Percentiles rank a stretch among this genome's conserved stretches.
Evolutionary conservation across 371 early-diverging fungal genomes (phyloP).

Genomic region (Mucor racemosus): DNA sequence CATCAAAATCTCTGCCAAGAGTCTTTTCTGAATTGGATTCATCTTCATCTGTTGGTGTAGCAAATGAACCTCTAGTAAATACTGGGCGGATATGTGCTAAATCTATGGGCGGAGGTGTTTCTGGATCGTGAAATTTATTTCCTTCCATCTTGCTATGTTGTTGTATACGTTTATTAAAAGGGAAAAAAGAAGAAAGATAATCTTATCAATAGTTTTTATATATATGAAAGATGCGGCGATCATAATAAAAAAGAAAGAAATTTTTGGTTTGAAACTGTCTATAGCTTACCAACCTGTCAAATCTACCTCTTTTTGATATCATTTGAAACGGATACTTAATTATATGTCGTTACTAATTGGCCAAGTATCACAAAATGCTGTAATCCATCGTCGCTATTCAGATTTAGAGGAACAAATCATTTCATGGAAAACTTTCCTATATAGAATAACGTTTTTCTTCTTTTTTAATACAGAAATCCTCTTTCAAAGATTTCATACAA

Average conservation of each 20-base stretch:
- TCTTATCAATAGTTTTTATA: background rate
- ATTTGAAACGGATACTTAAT: conserved; percentile 6
- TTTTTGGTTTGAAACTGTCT: background rate
- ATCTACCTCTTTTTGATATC: background rate
- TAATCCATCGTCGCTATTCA: background rate
- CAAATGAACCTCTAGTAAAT: background rate
- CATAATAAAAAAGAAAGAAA: background rate
- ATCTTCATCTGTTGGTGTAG: background rate
- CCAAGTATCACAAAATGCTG: conserved; percentile 1
- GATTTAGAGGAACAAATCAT: conserved; percentile 4
- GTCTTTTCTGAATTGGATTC: conserved; percentile 5
- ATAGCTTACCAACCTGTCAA: conserved; percentile 1
- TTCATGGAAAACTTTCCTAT: background rate
- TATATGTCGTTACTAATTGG: background rate
- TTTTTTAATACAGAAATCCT: background rate
- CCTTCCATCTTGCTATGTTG: conserved; percentile 23
- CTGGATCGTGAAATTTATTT: conserved; percentile 36
- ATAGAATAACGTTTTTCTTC: background rate
- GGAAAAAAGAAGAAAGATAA: background rate
- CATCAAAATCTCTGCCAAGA: background rate
- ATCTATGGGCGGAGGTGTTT: conserved; percentile 32
- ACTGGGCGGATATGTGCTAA: conserved; percentile 5
- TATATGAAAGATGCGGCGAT: conserved; percentile 7
- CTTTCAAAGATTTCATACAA: background rate
- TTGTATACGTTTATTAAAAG: background rate